These are phyloP conservation scores for Chlorella sp. DNA, from an alignment of 139 green algal species.

Conservation along the genomic window DNA sequence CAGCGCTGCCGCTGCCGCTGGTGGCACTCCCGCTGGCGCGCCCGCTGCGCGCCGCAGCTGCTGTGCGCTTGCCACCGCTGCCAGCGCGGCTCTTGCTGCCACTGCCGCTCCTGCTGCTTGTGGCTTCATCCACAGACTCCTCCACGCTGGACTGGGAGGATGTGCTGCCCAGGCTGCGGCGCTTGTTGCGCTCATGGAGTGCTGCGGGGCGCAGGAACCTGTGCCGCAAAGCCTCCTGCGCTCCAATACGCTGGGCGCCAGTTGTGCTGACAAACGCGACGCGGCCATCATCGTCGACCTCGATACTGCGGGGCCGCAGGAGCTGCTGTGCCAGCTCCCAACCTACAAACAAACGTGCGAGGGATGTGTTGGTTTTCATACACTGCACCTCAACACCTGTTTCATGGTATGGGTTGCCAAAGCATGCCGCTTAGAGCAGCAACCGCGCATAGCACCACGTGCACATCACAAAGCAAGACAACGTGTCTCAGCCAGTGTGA, in stretches of 20 bases:
- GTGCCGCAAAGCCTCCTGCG: constrained; percentile 31
- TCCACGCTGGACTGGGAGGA: no score
- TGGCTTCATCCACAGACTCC: background rate
- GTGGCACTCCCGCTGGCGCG: background rate
- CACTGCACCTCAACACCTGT: no score
- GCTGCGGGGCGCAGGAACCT: constrained; percentile 6
- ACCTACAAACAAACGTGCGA: constrained; percentile 10
- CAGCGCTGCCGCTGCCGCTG: background rate
- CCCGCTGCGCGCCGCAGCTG: background rate
- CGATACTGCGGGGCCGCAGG: constrained; percentile 25
- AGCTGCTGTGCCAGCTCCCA: constrained; percentile 30
- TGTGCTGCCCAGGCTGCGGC: background rate
- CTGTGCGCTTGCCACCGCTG: background rate
- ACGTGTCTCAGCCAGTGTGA: no score
- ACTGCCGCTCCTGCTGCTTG: background rate
- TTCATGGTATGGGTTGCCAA: no score
- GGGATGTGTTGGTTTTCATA: no score
- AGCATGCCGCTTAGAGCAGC: no score
- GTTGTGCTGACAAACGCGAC: constrained; percentile 34
- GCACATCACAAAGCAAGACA: no score
- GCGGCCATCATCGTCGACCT: constrained; percentile 20
- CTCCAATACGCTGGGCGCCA: constrained; percentile 19
- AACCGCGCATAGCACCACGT: no score
- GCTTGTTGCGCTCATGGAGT: no score
- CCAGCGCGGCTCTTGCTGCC: background rate